Evolutionary conservation across 2,329 filamentous ascomycete genomes (phyloP).

Genomic region (Trichoderma lentiforme): DNA sequence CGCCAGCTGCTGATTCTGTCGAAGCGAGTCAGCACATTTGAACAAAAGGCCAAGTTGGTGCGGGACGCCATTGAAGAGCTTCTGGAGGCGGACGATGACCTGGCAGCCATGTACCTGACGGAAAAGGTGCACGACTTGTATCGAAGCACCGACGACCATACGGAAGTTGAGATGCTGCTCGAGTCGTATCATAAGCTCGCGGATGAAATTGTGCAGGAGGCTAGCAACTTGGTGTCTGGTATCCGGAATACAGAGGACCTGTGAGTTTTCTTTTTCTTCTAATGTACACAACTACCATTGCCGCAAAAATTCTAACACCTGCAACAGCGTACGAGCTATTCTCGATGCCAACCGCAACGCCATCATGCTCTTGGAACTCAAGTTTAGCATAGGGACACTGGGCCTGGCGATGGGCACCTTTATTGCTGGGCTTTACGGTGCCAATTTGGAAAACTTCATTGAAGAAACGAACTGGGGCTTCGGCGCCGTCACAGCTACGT

Average conservation of each 20-base stretch:
- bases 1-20: conserved; percentile 87
- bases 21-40: conserved; percentile 93
- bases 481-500: conserved; percentile 66
- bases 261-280: conserved; percentile 51
- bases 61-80: conserved; percentile 93
- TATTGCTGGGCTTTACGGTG: conserved; percentile 96
- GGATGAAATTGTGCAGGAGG: conserved; percentile 95
- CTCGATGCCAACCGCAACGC: conserved; percentile 97
- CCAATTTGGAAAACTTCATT: conserved; percentile 98
- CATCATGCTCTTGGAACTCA: conserved; percentile 94
- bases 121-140: conserved; percentile 75
- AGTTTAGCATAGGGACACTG: conserved; percentile 91
- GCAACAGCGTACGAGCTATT: conserved; percentile 82
- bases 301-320: neutral
- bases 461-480: conserved; percentile 92
- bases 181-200: conserved; percentile 98
- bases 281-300: too few species aligned
- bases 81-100: conserved; percentile 91
- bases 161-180: conserved; percentile 93
- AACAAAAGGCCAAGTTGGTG: conserved; percentile 92
- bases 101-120: conserved; percentile 91
- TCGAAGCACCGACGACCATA: conserved; percentile 80
- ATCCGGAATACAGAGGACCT: conserved; percentile 99
- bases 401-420: conserved; percentile 95
- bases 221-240: conserved; percentile 85